Evolutionary conservation across 768 basidiomycete genomes (phyloP), one percentile per base, ranked within the genome.

Genomic region (Artomyces pyxidatus): DNA sequence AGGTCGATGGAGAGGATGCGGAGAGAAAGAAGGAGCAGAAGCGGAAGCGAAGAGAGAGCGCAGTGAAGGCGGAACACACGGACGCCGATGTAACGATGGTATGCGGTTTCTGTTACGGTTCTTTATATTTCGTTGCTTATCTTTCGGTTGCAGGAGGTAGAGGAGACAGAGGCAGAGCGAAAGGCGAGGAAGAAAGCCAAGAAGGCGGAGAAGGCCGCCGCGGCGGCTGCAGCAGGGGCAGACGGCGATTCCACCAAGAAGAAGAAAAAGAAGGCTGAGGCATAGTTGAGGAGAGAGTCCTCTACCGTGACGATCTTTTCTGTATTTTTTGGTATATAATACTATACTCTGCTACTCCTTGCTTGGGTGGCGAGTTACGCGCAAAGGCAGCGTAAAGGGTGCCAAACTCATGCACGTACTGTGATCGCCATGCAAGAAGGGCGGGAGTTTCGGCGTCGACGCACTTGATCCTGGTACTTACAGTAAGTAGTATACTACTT

Each of bases 141-240:
- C 17, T 6, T 22, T 8, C 10, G 23, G 19, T 16, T 48, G 37
- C 42, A 80, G 59, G 67, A 64, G 54, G 55, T 58, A 59, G 78
- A 72, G 43, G 88, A 92, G 70, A 87, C 87, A 25, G 85, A 88
- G 65, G 86, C 84, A 53, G 87, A 92, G 65, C 77, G 80, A 51
- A 92, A 90, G 67, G 86, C 83, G 29, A 75, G 72, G 61, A 89
- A 82, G 67, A 83, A 83, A 69, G 85, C 83, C 2, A 72, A 72
- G 56, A 88, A 88, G 63, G 88, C 84, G 14, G 84, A 83, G 61
- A 90, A 90, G 65, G 78, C 78, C 32, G 73, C 75, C 19, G 74
- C 72, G 37, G 70, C 60, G 12, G 69, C 65, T 3, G 73, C 71
- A 12, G 65, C 68, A 29, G 65, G 68, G 25, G 68, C 65, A 17